Base-by-base conservation (phyloP, 2,329 filamentous ascomycete species). In the Simplicillium sp. region DNA sequence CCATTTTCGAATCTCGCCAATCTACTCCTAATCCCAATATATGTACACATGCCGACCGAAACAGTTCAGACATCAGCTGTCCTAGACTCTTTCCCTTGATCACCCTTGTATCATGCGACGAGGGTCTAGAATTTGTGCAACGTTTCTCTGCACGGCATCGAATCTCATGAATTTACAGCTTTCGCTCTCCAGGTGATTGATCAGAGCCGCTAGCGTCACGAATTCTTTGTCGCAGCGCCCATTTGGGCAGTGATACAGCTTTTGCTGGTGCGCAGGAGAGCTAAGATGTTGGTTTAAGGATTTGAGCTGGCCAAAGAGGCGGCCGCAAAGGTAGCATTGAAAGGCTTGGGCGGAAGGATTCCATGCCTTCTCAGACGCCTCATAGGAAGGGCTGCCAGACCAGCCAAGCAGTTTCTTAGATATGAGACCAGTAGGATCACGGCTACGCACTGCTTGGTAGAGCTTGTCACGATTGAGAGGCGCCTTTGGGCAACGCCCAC, bases 251-350 rank as follows among this genome's bases (percentile, higher is more conserved):
- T 66, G 62, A 38, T 69, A 68, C 11, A 66, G 45, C 0, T 41
- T 32, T 36, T 62, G 48, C 38, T 62, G 55, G 40, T 70, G 53
- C 9, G 37, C 55, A 0, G 69, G 60, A 1, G 76, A 81, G 32
- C 64, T 66, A 2, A 82, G 52, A 47, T 83, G 77, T 40, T 66
- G 58, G 37, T 73, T 71, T 3, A 82, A 60, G 0, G 50, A 48
- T 0, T 34, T 11, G 0, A 62, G 40, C 0, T 37, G 42, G 1
- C 18, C 39, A 45, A 77, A 82, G 0, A 50, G 20, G 9, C 57
- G 54, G 16, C 67, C 54, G 49, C 78, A 82, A 4, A 81, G 44
- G 36, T 50, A 55, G 25, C 54, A 58, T 25, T 56, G 49, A 14
- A 42, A 50, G 1, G 12, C 47, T 2, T 18, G 1, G 0, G 66